phyloP scores from a whole-genome alignment of 2,329 filamentous ascomycete genomes.

The Arthrobotrys megalospora region DNA sequence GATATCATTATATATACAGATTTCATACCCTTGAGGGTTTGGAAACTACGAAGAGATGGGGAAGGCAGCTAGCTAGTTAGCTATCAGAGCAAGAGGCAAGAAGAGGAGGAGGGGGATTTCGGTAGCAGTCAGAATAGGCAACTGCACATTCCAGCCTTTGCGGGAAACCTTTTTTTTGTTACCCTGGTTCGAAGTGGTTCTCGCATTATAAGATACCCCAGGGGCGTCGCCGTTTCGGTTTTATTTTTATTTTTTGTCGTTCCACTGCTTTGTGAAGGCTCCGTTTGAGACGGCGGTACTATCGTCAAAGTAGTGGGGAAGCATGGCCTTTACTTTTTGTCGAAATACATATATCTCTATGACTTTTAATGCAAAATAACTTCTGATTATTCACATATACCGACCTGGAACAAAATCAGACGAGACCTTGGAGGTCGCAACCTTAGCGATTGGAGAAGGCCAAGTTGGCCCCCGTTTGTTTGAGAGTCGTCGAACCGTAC shows the following conservation, averaged over 20 bases:
- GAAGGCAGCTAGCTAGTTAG: neutral
- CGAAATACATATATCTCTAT: neutral
- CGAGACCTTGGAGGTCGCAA: no score
- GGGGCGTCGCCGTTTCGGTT: neutral
- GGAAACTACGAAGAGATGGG: neutral
- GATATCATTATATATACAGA: neutral
- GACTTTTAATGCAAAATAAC: slow-evolving; percentile 1
- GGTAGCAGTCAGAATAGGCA: slow-evolving; percentile 15
- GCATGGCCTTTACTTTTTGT: neutral
- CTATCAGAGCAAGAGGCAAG: neutral
- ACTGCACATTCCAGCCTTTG: neutral
- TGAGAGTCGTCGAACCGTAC: no score
- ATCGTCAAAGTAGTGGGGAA: neutral
- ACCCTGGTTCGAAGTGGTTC: neutral
- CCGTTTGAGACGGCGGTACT: slow-evolving; percentile 4
- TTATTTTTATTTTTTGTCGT: slow-evolving; percentile 3
- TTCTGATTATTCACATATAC: no score
- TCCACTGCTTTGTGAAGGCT: neutral
- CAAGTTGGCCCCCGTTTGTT: no score
- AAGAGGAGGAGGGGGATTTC: neutral
- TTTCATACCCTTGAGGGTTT: neutral
- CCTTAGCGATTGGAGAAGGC: no score
- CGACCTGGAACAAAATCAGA: no score
- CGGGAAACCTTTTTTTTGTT: neutral
- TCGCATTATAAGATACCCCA: slow-evolving; percentile 21